Base-by-base conservation (phyloP, 2,329 filamentous ascomycete genomes). In the Ustilaginoidea virens region DNA sequence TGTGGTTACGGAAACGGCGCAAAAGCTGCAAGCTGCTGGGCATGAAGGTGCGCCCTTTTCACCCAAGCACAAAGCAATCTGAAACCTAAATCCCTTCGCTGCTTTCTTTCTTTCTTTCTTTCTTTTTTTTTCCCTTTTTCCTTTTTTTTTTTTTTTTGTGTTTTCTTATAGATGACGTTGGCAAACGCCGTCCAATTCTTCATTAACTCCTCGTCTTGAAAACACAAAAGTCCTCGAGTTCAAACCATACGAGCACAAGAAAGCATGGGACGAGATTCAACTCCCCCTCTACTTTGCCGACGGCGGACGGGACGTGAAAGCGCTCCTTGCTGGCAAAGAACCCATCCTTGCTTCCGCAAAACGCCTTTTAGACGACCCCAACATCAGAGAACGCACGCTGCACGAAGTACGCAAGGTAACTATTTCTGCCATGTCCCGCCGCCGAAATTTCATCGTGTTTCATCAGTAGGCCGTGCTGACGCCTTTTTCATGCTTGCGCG, bases 341-440 rank as follows among this genome's bases (percentile, higher is more conserved):
- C 70, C 73, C 0, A 55, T 61, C 41, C 50, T 64, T 1, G 70
- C 73, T 0, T 49, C 79, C 1, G 63, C 68, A 0, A 56, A 66
- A 33, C 22, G 35, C 4, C 20, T 36, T 14, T 18, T 36, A 10
- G 26, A 32, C 23, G 28, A 34, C 15, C 72, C 66, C 41, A 74
- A 78, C 28, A 52, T 71, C 4, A 58, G 66, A 2, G 69, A 75
- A 33, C 47, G 49, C 24, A 52, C 49, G 2, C 51, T 59, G n/a
- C 28, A 45, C 2, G 52, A 53, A 9, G 38, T 62, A 12, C 63
- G 58, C 57, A 31, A 51, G 23, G 52, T 48, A 32, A 36, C 43
- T 33, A n/a, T 14, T n/a, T n/a, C n/a, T n/a, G n/a, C n/a, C n/a
- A n/a, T n/a, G n/a, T n/a, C n/a, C n/a, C n/a, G n/a, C n/a, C n/a